A percentile compares a stretch with the other conserved stretches of the same genome.
Conservation (phyloP, 257 asterid genomes). For the Mitragyna speciosa region DNA sequence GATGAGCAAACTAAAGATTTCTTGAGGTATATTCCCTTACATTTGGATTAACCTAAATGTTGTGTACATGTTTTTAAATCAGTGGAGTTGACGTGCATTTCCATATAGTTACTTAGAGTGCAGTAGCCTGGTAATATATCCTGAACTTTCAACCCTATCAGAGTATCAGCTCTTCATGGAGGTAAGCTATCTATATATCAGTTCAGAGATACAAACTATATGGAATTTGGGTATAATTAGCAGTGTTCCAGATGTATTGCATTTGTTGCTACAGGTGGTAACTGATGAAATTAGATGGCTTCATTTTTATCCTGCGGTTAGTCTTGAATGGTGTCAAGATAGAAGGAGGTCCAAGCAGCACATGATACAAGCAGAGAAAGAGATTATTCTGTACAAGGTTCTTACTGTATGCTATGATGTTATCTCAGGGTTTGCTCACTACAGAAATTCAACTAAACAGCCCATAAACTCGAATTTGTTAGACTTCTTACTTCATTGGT, state of each 20-base stretch:
- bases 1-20: conserved; percentile 61
- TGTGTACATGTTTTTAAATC: conserved; percentile 9
- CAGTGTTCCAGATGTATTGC: conserved; percentile 12
- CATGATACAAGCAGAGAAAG: conserved; percentile 69
- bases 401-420: conserved; percentile 72
- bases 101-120: conserved; percentile 70
- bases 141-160: conserved; percentile 57
- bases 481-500: conserved; percentile 74
- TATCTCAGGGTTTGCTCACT: conserved; percentile 72
- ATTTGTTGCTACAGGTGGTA: conserved; percentile 52
- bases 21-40: conserved; percentile 47
- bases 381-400: conserved; percentile 55
- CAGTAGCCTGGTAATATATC: conserved; percentile 60
- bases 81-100: conserved; percentile 17
- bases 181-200: conserved; percentile 39
- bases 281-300: conserved; percentile 81
- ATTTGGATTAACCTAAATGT: conserved; percentile 3
- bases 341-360: conserved; percentile 56
- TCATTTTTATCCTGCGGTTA: conserved; percentile 59
- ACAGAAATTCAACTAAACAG: conserved; percentile 57
- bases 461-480: conserved; percentile 52
- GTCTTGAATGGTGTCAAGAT: conserved; percentile 35
- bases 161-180: conserved; percentile 79
- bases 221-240: background rate
- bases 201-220: background rate